phyloP scores from a whole-genome alignment of 192 early-diverging fungal genomes.

The Coemansia sp. region DNA sequence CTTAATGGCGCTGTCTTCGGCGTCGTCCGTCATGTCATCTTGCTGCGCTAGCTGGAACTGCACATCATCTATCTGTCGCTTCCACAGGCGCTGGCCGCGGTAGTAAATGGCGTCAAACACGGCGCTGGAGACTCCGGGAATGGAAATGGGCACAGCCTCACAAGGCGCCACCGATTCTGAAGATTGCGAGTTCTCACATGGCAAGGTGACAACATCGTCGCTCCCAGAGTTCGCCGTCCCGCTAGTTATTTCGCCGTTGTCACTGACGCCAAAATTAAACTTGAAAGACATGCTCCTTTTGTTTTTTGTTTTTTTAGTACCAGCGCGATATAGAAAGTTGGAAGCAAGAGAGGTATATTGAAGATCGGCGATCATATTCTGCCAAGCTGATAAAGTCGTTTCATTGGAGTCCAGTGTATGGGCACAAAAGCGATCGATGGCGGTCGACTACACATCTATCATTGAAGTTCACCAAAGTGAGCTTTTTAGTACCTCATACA shows the following conservation, averaged over 20 bases:
- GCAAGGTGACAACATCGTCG: not conserved
- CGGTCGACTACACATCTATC: too few relatives aligned
- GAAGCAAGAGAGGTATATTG: not conserved
- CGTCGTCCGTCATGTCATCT: slow-evolving; percentile 61
- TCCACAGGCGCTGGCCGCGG: slow-evolving; percentile 57
- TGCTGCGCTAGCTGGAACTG: slow-evolving; percentile 82
- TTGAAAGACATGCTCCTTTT: slow-evolving; percentile 40
- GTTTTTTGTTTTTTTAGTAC: not conserved
- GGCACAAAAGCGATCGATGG: not conserved
- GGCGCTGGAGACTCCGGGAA: slow-evolving; percentile 37
- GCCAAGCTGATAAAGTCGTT: not conserved
- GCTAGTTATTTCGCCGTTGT: slow-evolving; percentile 20
- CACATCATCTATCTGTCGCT: slow-evolving; percentile 77
- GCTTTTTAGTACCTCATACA: slow-evolving; percentile 49
- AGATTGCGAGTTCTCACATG: not conserved
- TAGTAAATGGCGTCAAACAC: slow-evolving; percentile 49
- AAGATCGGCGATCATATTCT: too few relatives aligned
- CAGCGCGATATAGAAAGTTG: not conserved
- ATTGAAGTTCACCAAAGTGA: not conserved
- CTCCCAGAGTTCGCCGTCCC: not conserved
- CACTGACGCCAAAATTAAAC: slow-evolving; percentile 46
- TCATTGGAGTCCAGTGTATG: not conserved
- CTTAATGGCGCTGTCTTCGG: slow-evolving; percentile 30
- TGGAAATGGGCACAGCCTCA: slow-evolving; percentile 29
- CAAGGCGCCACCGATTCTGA: slow-evolving; percentile 10